A percentile compares a stretch with the other conserved stretches of the same genome.
Conservation (phyloP, 2,329 filamentous ascomycete genomes). For the Botrytis elliptica region DNA sequence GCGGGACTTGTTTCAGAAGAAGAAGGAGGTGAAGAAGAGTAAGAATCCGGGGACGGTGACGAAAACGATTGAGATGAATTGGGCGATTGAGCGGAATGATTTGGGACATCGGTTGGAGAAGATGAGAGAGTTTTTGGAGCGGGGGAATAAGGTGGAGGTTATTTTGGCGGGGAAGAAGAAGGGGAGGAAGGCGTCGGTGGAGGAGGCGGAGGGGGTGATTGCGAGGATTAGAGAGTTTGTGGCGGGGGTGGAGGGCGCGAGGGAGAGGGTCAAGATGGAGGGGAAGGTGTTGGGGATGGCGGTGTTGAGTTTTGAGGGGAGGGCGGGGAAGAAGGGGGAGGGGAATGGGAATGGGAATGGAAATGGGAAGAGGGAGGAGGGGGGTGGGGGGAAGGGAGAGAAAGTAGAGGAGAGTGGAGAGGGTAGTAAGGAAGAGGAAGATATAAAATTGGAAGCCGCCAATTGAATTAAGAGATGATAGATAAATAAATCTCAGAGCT, state of each 20-base stretch:
- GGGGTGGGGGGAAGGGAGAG: background rate
- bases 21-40: constrained; percentile 45
- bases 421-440: background rate
- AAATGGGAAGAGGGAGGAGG: no score
- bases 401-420: background rate
- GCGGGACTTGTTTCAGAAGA: constrained; percentile 47
- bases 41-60: constrained; percentile 42
- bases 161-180: constrained; percentile 66
- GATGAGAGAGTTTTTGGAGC: constrained; percentile 66
- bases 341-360: background rate
- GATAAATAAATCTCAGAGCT: background rate
- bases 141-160: constrained; percentile 75
- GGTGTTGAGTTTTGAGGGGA: constrained; percentile 48
- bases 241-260: constrained; percentile 41
- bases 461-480: background rate
- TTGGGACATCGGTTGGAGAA: constrained; percentile 68
- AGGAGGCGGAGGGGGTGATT: constrained; percentile 62
- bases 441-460: background rate
- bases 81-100: constrained; percentile 78
- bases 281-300: constrained; percentile 46
- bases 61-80: constrained; percentile 88
- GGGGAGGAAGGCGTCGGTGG: constrained; percentile 56
- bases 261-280: constrained; percentile 47
- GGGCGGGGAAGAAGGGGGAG: constrained; percentile 2
- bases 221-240: constrained; percentile 46